A percentile compares a stretch with the other conserved stretches of the same genome.
Conservation (phyloP, 345 rosid species). For the Salix viminalis region DNA sequence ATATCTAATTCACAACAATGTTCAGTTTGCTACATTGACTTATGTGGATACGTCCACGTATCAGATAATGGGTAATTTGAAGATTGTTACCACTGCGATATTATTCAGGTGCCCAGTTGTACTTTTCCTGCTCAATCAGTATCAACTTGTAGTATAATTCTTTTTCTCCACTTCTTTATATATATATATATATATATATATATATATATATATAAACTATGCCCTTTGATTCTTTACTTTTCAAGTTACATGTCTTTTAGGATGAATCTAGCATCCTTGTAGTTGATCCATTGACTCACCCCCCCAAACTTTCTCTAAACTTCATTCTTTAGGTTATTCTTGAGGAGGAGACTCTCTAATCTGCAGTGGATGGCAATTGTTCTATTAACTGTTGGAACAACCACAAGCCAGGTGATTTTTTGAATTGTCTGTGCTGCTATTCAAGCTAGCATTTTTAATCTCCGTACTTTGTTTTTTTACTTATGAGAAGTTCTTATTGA, state of each 20-base stretch:
- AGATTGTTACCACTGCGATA: slow-evolving; percentile 90
- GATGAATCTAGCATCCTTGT: background rate
- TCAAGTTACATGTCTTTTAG: background rate
- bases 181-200: too few species aligned
- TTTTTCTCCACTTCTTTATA: too few species aligned
- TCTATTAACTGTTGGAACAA: slow-evolving; percentile 82
- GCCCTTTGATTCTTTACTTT: background rate
- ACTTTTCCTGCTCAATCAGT: too few species aligned
- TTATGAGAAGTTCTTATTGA: background rate
- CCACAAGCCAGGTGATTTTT: slow-evolving; percentile 71
- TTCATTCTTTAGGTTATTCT: slow-evolving; percentile 44
- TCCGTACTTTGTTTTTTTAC: background rate
- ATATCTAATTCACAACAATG: slow-evolving; percentile 84
- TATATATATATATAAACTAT: background rate
- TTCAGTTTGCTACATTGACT: slow-evolving; percentile 86
- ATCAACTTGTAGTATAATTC: too few species aligned
- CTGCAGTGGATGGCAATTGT: slow-evolving; percentile 87
- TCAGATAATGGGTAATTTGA: slow-evolving; percentile 97
- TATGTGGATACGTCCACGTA: slow-evolving; percentile 90
- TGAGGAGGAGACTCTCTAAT: slow-evolving; percentile 61
- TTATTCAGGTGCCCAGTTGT: slow-evolving; percentile 57
- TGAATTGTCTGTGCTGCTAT: background rate
- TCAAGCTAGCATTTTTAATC: background rate
- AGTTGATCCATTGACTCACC: background rate
- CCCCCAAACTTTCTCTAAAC: background rate